Evolutionary conservation across 2,329 filamentous ascomycete species (phyloP).

Genomic region (Ambrosiella cleistominuta): DNA sequence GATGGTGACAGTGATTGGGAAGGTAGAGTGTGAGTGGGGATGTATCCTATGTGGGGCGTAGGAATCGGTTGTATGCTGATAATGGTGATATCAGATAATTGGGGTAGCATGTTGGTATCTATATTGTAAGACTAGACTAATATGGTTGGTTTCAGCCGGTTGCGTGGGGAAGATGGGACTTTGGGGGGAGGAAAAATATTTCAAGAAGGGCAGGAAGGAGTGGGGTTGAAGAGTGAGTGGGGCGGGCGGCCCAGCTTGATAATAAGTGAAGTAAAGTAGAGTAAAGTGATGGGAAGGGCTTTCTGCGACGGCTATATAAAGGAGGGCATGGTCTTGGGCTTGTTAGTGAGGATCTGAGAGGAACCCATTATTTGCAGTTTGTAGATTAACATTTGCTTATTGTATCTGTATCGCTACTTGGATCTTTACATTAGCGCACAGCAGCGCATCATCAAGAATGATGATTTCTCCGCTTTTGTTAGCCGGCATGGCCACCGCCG

Average conservation of each 20-base stretch:
- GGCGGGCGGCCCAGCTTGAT: neutral
- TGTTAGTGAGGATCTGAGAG: too few species aligned
- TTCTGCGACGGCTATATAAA: too few species aligned
- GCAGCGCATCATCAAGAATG: neutral
- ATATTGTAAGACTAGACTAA: too few species aligned
- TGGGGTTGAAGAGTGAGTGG: neutral
- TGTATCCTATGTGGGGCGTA: too few species aligned
- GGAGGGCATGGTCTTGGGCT: too few species aligned
- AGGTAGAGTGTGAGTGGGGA: too few species aligned
- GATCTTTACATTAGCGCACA: neutral
- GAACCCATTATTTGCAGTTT: neutral
- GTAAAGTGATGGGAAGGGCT: too few species aligned
- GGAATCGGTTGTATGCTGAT: too few species aligned
- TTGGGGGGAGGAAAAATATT: neutral
- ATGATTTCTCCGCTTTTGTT: neutral
- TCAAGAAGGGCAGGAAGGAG: neutral
- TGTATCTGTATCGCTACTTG: neutral
- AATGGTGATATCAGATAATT: too few species aligned
- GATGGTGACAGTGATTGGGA: too few species aligned
- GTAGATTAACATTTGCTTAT: neutral
- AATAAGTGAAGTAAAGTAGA: neutral
- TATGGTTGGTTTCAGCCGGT: too few species aligned
- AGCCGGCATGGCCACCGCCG: conserved; percentile 16
- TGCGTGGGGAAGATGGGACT: neutral
- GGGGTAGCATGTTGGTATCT: too few species aligned